Evolutionary conservation across 345 rosid species (phyloP), one percentile per base, ranked within the genome.

Genomic region (Lagerstroemia speciosa): DNA sequence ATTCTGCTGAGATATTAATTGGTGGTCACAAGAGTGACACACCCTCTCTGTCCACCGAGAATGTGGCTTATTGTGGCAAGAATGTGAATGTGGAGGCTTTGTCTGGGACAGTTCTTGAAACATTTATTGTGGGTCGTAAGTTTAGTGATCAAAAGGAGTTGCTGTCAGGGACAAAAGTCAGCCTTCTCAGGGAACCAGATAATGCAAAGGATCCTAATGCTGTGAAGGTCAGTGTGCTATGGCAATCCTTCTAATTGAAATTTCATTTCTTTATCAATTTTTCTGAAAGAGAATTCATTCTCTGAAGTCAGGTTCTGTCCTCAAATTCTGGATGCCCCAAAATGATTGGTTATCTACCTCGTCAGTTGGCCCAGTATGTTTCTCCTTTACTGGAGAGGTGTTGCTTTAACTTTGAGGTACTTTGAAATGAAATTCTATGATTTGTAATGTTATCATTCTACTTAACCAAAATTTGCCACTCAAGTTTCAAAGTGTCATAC

Each of bases 101-200:
- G 38, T 69, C 61, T 41, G 85, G 72, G 72, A 73, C 69, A 57
- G 58, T 69, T 76, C 82, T 91, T 77, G 80, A 82, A 5, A 89
- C 98, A 30, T 85, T 81, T 77, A 89, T 89, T 58, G 96, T 93
- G 70, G 96, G 98, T n/a, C 87, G 94, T 69, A 85, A 80, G 82
- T 93, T 83, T 69, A 83, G 95, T 75, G 83, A 76, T 67, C 81
- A 79, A 83, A 85, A 74, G 71, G 83, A 73, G 46, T 64, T 93
- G 69, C 78, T 67, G 46, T 64, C 67, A 71, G 95, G 87, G 50
- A 79, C 66, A 5, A 74, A 29, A 32, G 72, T 89, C 64, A 80
- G 64, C 75, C 96, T 93, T 71, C 61, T 71, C 74, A 87, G 94
- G 79, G 92, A 93, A 60, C 91, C 89, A 48, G 75, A 85, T 72